Base-by-base conservation (phyloP, 805 yeast genomes). In the Sugiyamaella americana region DNA sequence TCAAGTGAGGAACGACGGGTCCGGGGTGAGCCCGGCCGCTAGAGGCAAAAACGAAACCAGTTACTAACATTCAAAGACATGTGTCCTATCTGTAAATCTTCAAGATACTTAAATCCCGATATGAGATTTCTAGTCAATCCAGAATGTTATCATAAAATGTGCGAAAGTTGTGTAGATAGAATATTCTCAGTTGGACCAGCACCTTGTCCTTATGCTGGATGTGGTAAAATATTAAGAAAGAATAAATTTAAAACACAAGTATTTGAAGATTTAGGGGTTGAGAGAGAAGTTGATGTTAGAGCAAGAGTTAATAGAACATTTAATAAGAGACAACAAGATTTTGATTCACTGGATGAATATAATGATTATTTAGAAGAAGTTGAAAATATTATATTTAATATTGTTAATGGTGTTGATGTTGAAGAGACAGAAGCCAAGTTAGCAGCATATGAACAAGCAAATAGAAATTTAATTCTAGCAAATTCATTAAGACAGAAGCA, bases 41-140 rank as follows among this genome's bases (percentile, higher is more conserved):
- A 13, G 32, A 26, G 32, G 32, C 32, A 26, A 26, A 26, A 8
- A 8, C 32, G 11, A 8, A 13, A 26, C 32, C 32, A 26, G 32
- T 8, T 8, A 26, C 8, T 13, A 8, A 26, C 8, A 8, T 8
- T 8, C 8, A 13, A 16, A 46, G 95, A 87, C 64, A 84, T 89
- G 80, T 93, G 99, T 72, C 98, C 98, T 24, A 87, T 93, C 59
- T 93, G 99, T 73, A 87, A 91, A 67, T 87, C 97, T 40, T 96
- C 91, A 66, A 72, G 89, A 63, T 93, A 93, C 64, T 73, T 93
- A 51, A 87, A 95, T 39, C 98, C 98, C 21, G 87, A 89, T 56
- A 84, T 93, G 82, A 80, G 76, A 54, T 91, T 93, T 61, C 76
- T 91, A 46, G 88, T 93, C 53, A 93, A 93, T 58, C 95, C 98